Evolutionary conservation across 306 rosid species (phyloP).

Genomic region (Acacia acuminata): DNA sequence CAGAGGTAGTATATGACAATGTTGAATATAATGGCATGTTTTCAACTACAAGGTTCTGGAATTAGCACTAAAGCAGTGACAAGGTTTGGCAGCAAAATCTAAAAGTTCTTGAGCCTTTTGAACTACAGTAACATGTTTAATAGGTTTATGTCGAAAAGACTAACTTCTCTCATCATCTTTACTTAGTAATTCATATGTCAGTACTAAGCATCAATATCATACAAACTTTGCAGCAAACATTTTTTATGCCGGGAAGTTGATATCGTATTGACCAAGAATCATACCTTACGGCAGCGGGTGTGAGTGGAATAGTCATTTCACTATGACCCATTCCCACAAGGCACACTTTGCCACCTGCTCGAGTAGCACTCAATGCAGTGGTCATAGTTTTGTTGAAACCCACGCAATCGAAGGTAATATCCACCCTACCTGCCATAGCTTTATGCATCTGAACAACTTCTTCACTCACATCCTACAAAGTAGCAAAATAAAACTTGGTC

Average conservation of each 20-base stretch:
- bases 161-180: not conserved
- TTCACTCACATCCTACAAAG: conserved; percentile 62
- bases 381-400: conserved; percentile 91
- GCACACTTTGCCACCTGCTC: conserved; percentile 87
- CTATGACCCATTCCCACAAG: conserved; percentile 84
- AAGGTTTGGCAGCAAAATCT: not conserved
- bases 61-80: not conserved
- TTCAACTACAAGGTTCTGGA: not conserved
- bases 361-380: conserved; percentile 72
- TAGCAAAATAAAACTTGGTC: conserved; percentile 20
- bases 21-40: not conserved
- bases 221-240: not conserved
- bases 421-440: conserved; percentile 61
- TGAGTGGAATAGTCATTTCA: conserved; percentile 85
- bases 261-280: not conserved
- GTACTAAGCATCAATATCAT: not conserved
- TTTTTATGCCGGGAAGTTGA: not conserved
- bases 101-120: not conserved
- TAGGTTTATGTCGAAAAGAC: not conserved
- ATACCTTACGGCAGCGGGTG: conserved; percentile 86
- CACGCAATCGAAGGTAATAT: conserved; percentile 81
- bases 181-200: not conserved
- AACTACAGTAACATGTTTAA: not conserved
- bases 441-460: conserved; percentile 64
- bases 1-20: not conserved